Conservation (phyloP, 2,329 filamentous ascomycete genomes). For the Fusarium miscanthi region DNA sequence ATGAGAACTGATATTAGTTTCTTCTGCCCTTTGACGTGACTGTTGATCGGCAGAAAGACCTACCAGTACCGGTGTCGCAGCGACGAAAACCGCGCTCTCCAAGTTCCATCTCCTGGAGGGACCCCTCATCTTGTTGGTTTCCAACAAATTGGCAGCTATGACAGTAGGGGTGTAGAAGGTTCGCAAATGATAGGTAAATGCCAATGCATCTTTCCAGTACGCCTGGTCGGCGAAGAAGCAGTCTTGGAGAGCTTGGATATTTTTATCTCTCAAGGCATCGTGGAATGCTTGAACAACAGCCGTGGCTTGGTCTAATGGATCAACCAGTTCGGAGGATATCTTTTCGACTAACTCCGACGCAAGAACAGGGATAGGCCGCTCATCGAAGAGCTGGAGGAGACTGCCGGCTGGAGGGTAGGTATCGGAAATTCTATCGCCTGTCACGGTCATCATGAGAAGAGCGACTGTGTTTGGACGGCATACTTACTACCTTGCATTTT, state of each 20-base stretch:
- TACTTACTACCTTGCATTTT: background rate
- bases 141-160: background rate
- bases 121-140: background rate
- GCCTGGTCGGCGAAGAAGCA: conserved; percentile 21
- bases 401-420: conserved; percentile 1
- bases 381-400: conserved; percentile 6
- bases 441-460: accelerated
- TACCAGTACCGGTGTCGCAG: conserved; percentile 22
- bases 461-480: accelerated
- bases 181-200: conserved; percentile 29
- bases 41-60: background rate
- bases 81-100: conserved; percentile 16
- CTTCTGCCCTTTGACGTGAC: no score
- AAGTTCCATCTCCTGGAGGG: conserved; percentile 1
- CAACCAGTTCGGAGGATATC: background rate
- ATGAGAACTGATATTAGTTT: background rate
- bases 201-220: conserved; percentile 33
- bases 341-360: background rate
- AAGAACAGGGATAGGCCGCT: conserved; percentile 10
- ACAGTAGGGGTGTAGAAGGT: conserved; percentile 1
- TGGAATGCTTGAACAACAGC: background rate
- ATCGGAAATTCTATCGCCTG: accelerated
- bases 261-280: background rate
- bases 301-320: background rate
- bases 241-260: background rate